These are phyloP conservation scores for Herpetospermum pedunculosum DNA, from an alignment of 306 rosid species.

Conservation along the genomic window DNA sequence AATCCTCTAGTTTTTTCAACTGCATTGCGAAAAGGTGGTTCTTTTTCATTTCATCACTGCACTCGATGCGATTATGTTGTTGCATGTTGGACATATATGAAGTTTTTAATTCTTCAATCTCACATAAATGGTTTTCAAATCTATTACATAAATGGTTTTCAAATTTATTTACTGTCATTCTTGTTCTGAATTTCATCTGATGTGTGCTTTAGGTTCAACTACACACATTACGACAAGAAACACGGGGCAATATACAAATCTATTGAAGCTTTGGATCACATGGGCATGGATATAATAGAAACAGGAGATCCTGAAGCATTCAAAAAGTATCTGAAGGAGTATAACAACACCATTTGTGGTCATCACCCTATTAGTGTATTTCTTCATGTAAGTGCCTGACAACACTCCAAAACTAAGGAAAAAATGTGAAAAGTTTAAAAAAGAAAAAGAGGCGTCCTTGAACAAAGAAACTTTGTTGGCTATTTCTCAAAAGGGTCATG, in stretches of 20 bases:
- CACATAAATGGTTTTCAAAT: not conserved
- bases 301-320: slow-evolving; percentile 86
- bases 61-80: not conserved
- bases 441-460: not conserved
- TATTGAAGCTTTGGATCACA: slow-evolving; percentile 84
- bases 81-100: not conserved
- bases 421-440: not conserved
- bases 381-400: slow-evolving; percentile 69
- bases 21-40: not conserved
- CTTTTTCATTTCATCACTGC: not conserved
- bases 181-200: not conserved
- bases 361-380: slow-evolving; percentile 94
- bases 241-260: slow-evolving; percentile 87
- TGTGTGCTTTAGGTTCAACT: slow-evolving; percentile 55
- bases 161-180: not conserved
- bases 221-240: slow-evolving; percentile 64
- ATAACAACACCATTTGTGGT: slow-evolving; percentile 91
- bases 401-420: not conserved
- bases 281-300: slow-evolving; percentile 98
- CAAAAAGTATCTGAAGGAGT: slow-evolving; percentile 59
- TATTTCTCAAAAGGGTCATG: not conserved
- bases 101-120: not conserved
- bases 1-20: not conserved
- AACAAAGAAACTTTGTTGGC: not conserved
- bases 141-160: not conserved